phyloP scores from a whole-genome alignment of 176 grass and related monocot species.

The Ensete glaucum region DNA sequence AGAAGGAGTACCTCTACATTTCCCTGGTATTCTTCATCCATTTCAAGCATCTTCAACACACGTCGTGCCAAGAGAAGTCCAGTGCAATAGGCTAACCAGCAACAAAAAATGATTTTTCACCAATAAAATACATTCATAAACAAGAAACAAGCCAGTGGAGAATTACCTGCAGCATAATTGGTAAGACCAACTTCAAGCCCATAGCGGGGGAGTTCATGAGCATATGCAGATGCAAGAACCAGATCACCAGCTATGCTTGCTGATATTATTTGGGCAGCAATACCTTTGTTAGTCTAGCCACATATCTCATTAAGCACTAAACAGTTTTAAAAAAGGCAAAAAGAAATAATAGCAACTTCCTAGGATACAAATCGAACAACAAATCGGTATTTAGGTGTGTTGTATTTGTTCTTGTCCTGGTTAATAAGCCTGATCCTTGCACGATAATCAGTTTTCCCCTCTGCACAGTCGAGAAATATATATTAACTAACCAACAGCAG shows the following conservation, averaged over 20 bases:
- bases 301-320: constrained; percentile 1
- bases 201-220: constrained; percentile 49
- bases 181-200: constrained; percentile 64
- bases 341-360: background rate
- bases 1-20: constrained; percentile 15
- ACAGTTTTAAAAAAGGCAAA: background rate
- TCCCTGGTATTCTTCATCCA: constrained; percentile 53
- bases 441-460: constrained; percentile 61
- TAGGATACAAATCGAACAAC: constrained; percentile 58
- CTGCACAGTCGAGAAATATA: constrained; percentile 19
- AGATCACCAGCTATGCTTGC: constrained; percentile 54
- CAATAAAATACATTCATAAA: background rate
- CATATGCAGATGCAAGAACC: constrained; percentile 50
- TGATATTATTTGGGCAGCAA: constrained; percentile 39
- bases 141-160: background rate
- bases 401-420: constrained; percentile 78
- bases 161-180: constrained; percentile 54
- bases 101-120: background rate
- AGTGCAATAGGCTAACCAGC: constrained; percentile 41
- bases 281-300: constrained; percentile 47
- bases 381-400: constrained; percentile 51
- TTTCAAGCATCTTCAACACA: constrained; percentile 37
- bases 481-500: background rate
- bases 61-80: constrained; percentile 64
- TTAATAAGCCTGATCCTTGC: constrained; percentile 57